A percentile compares a stretch with the other conserved stretches of the same genome.
phyloP scores from a whole-genome alignment of 2,329 filamentous ascomycete genomes.

The Coleophoma crateriformis region DNA sequence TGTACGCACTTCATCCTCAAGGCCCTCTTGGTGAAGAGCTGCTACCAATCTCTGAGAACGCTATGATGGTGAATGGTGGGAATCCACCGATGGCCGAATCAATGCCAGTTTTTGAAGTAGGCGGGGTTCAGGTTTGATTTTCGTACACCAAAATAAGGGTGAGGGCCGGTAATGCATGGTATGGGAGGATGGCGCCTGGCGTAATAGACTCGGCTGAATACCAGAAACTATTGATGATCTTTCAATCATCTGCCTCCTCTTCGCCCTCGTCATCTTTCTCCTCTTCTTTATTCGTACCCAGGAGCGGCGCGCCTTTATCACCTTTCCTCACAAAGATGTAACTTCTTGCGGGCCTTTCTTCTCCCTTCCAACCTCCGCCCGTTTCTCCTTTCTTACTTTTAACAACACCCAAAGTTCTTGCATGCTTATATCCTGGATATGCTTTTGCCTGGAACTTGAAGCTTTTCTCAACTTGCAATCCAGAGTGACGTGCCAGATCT shows the following conservation, averaged over 20 bases:
- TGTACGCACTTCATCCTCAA: conserved; percentile 77
- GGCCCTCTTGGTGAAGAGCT: conserved; percentile 45
- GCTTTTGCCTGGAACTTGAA: conserved; percentile 61
- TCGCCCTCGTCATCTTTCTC: conserved; percentile 17
- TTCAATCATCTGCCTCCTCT: conserved; percentile 4
- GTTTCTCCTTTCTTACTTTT: conserved; percentile 38
- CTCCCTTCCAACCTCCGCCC: conserved; percentile 42
- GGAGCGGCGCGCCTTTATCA: conserved; percentile 30
- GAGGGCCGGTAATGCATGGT: neutral
- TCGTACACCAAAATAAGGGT: neutral
- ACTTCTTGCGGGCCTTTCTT: conserved; percentile 48
- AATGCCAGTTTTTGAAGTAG: conserved; percentile 13
- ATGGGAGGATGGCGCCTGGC: neutral
- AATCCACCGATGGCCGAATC: conserved; percentile 8
- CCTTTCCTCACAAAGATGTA: conserved; percentile 58
- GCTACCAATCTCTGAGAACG: conserved; percentile 28
- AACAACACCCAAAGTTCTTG: conserved; percentile 65
- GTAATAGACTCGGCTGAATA: neutral
- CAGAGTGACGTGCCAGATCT: conserved; percentile 76
- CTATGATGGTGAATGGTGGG: conserved; percentile 10
- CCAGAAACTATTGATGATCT: neutral
- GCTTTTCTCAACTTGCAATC: conserved; percentile 63
- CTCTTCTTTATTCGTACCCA: conserved; percentile 27
- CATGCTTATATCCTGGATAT: conserved; percentile 72
- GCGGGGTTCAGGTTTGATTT: neutral